Evolutionary conservation across 306 rosid species (phyloP), one percentile per base, ranked within the genome.

Genomic region (Fragaria iinumae): DNA sequence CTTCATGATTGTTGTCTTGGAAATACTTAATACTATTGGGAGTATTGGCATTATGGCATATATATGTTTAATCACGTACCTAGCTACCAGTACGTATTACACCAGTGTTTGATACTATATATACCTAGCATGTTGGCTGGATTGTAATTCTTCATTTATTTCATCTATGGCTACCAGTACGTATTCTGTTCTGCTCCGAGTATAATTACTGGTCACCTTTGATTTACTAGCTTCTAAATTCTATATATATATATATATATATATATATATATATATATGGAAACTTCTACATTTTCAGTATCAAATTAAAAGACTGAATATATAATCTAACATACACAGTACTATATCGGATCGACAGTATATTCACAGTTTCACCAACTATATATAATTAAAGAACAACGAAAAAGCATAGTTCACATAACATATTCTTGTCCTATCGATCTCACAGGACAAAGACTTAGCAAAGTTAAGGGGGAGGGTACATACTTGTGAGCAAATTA

Each of bases 81-180:
- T 57, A 21, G 63, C 32, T 14, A 63, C 68, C 68, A 63, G 32
- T 29, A 29, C 32, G 44, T 29, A 16, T 63, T 29, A 1, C 18
- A 63, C 5, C 8, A 13, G 39, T 63, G 43, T 6, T 63, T 63
- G 41, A 29, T 63, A 63, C n/a, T 6, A 60, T 23, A 21, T 21
- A 27, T 59, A 11, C 43, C 2, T 5, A 29, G n/a, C 21, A 9
- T 29, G n/a, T 63, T 63, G 68, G 64, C 66, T 12, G 14, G 68
- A 25, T 27, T 14, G 43, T 63, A 29, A 34, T 63, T 34, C 66
- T 60, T 60, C 66, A 32, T 63, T 63, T 32, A 14, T 14, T 63
- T 32, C 25, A 11, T 32, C 16, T 25, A 3, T 91, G n/a, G 93
- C 86, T 76, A 29, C 32, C 32, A 29, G 32, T 29, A 29, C 32